Evolutionary conservation across 2,329 filamentous ascomycete species (phyloP).

Genomic region (Aspergillus ruber): DNA sequence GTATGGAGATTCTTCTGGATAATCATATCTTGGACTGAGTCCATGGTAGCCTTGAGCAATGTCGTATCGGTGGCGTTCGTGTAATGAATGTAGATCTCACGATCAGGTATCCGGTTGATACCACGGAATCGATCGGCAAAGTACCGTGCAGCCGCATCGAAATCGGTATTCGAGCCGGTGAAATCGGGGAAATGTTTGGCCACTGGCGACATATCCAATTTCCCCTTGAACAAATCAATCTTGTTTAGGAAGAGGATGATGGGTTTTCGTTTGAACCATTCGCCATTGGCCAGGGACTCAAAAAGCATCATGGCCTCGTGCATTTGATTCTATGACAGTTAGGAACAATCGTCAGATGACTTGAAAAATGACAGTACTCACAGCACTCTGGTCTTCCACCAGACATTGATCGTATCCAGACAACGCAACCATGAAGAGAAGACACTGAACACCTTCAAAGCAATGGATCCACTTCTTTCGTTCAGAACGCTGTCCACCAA

Average conservation of each 20-base stretch:
- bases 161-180: constrained; percentile 63
- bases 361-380: constrained; percentile 45
- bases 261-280: constrained; percentile 76
- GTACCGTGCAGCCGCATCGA: constrained; percentile 70
- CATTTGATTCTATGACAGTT: constrained; percentile 68
- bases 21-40: constrained; percentile 80
- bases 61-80: constrained; percentile 62
- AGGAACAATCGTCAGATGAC: constrained; percentile 6
- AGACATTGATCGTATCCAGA: constrained; percentile 95
- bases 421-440: constrained; percentile 90
- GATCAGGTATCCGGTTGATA: constrained; percentile 58
- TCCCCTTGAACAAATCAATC: constrained; percentile 77
- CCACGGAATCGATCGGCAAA: constrained; percentile 76
- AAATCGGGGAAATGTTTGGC: constrained; percentile 74
- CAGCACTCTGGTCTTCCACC: constrained; percentile 92
- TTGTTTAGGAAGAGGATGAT: constrained; percentile 84
- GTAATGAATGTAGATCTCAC: constrained; percentile 55
- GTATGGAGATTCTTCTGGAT: constrained; percentile 77
- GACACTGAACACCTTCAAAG: constrained; percentile 87
- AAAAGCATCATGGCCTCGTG: constrained; percentile 82
- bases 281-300: constrained; percentile 77
- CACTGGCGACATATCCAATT: constrained; percentile 64
- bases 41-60: constrained; percentile 78
- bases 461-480: constrained; percentile 98
- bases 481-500: constrained; percentile 85